Evolutionary conservation across 23 red algal species (phyloP), one percentile per base, ranked within the genome.

Genomic region (Gracilaria domingensis): DNA sequence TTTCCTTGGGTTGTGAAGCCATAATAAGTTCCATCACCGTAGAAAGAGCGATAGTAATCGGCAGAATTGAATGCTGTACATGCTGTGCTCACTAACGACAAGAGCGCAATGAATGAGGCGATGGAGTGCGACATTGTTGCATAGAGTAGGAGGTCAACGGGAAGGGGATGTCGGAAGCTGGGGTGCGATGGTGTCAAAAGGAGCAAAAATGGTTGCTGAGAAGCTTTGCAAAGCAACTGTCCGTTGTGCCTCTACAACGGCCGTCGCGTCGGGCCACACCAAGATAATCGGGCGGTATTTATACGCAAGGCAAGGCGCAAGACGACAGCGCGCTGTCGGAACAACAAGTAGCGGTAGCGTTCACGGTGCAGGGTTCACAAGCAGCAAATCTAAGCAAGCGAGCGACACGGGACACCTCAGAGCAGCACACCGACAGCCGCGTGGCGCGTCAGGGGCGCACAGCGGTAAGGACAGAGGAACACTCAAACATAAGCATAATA

Each of bases 1-100:
- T 91, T 66, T 16, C 87, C 87, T 2, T 56, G 50, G 8, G 55
- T 70, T 23, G 87, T 91, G 35, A 65, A 69, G 12, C 87, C 87
- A 25, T 91, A 91, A 75, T 91, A 91, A 28, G 87, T 91, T 12
- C 75, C 87, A 38, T 91, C 87, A 23, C 87, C 87, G n/a, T 21
- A 69, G 23, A 87, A 87, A 8, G 7, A 18, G 25, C 47, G 55
- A 33, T 65, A 57, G 48, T 87, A 87, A 21, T 66, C 44, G 0
- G 25, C 26, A 55, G 80, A 34, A 20, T 16, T 26, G 4, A 83
- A 21, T 26, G 80, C 53, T 12, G 4, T 0, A 12, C 59, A 62
- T 29, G 59, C 4, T 62, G 59, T 11, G 18, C 59, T 29, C 2
- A 62, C 0, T 24, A 62, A 29, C 1, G 24, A 62, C 4, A 62